A percentile compares a stretch with the other conserved stretches of the same genome.
Conservation (phyloP, 352 stramenopile genomes). For the Phytophthora megakarya region DNA sequence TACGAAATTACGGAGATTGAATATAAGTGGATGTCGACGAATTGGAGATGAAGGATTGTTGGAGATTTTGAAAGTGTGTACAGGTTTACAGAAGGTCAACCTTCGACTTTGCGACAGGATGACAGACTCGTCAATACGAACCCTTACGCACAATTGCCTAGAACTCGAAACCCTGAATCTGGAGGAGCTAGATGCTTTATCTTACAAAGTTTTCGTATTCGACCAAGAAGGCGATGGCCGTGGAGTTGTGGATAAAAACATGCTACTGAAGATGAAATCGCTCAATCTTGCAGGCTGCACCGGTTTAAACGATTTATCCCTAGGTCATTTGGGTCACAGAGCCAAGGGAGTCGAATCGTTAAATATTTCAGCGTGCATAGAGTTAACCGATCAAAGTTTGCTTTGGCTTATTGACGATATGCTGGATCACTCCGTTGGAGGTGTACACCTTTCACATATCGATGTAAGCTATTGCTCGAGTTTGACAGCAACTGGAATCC, state of each 20-base stretch:
- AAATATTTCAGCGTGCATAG: conserved; percentile 57
- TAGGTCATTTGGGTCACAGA: conserved; percentile 73
- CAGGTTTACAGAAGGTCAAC: conserved; percentile 72
- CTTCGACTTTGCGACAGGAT: conserved; percentile 83
- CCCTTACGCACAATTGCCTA: conserved; percentile 85
- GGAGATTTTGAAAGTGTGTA: conserved; percentile 64
- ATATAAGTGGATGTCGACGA: conserved; percentile 79
- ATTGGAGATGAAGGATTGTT: conserved; percentile 82
- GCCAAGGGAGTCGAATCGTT: conserved; percentile 57
- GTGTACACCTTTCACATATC: conserved; percentile 52
- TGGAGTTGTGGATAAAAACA: conserved; percentile 75
- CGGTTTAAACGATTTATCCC: conserved; percentile 67
- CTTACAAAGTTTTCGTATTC: conserved; percentile 84
- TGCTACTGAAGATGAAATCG: conserved; percentile 61
- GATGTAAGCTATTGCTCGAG: conserved; percentile 85
- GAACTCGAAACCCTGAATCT: conserved; percentile 79
- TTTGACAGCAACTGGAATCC: conserved; percentile 60
- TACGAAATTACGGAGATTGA: conserved; percentile 61
- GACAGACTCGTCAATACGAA: conserved; percentile 70
- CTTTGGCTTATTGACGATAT: conserved; percentile 67
- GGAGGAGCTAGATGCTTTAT: conserved; percentile 77
- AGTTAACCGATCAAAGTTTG: conserved; percentile 73
- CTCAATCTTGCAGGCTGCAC: conserved; percentile 77
- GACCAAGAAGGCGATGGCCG: conserved; percentile 85
- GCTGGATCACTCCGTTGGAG: conserved; percentile 57